Percentiles rank a stretch among this genome's conserved stretches.
These are phyloP conservation scores for Talaromyces islandicus DNA, from an alignment of 2,329 filamentous ascomycete species.

Conservation along the genomic window DNA sequence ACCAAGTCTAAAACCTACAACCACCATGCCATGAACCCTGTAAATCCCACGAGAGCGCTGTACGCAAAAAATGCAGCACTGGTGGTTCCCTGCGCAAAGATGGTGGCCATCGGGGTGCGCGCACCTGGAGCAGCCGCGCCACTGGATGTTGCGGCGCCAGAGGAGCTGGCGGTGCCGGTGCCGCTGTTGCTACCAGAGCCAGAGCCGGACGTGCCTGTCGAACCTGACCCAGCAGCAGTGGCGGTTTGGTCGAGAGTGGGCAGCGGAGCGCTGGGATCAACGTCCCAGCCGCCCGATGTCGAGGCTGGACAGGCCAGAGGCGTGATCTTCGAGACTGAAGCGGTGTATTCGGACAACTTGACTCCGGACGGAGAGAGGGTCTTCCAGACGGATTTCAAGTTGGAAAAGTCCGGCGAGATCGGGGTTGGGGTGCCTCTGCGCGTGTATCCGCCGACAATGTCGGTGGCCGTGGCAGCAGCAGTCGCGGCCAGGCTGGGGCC, in stretches of 20 bases:
- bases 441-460: conserved; percentile 59
- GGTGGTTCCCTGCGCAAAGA: neutral
- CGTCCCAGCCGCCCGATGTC: conserved; percentile 64
- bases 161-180: conserved; percentile 11
- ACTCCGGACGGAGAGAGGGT: conserved; percentile 65
- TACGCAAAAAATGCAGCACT: conserved; percentile 1
- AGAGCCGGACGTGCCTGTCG: neutral
- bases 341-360: conserved; percentile 58
- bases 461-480: conserved; percentile 47
- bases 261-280: conserved; percentile 63
- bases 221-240: neutral
- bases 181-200: neutral
- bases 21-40: conserved; percentile 11
- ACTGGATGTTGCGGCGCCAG: conserved; percentile 7
- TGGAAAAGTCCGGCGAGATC: conserved; percentile 68
- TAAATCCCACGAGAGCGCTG: conserved; percentile 7
- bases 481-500: conserved; percentile 44
- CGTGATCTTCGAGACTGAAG: conserved; percentile 54
- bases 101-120: conserved; percentile 1
- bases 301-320: conserved; percentile 65
- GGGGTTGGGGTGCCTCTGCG: conserved; percentile 69
- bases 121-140: conserved; percentile 5
- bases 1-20: neutral
- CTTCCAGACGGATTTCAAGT: conserved; percentile 71
- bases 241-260: conserved; percentile 58